These are phyloP conservation scores for Trichomonas gallinae DNA, from an alignment of 208 protist species.

Conservation along the genomic window DNA sequence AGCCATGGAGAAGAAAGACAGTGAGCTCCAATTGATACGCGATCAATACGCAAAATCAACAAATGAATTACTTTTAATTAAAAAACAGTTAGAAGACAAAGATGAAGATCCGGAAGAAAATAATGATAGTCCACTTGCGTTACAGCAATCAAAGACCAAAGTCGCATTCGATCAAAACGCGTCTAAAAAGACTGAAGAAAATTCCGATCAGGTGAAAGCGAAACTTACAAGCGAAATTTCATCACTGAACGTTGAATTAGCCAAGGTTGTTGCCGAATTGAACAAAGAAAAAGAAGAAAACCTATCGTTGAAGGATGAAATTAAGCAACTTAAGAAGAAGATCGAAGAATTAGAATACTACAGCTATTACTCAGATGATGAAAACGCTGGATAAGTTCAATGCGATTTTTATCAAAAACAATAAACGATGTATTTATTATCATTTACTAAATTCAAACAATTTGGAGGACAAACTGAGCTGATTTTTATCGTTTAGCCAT, in stretches of 20 bases:
- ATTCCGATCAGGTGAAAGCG: background rate
- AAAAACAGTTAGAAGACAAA: background rate
- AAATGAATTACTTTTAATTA: background rate
- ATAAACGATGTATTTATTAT: too few species aligned
- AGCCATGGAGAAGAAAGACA: background rate
- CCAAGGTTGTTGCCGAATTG: background rate
- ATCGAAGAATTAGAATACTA: background rate
- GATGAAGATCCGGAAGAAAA: background rate
- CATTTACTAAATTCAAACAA: too few species aligned
- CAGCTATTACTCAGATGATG: too few species aligned
- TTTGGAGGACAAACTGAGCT: too few species aligned
- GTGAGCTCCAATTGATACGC: background rate
- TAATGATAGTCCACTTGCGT: background rate
- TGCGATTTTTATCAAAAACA: too few species aligned
- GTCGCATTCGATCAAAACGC: background rate
- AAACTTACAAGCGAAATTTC: background rate
- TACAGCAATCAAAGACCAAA: background rate
- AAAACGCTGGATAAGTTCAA: too few species aligned
- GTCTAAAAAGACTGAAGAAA: background rate
- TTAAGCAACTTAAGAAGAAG: background rate
- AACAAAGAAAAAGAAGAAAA: background rate
- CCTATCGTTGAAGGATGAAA: background rate
- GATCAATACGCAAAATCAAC: background rate
- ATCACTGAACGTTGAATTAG: background rate
- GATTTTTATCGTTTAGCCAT: background rate